Conservation (phyloP, 129 eudicot species). For the Pseudognaphalium luteoalbum region DNA sequence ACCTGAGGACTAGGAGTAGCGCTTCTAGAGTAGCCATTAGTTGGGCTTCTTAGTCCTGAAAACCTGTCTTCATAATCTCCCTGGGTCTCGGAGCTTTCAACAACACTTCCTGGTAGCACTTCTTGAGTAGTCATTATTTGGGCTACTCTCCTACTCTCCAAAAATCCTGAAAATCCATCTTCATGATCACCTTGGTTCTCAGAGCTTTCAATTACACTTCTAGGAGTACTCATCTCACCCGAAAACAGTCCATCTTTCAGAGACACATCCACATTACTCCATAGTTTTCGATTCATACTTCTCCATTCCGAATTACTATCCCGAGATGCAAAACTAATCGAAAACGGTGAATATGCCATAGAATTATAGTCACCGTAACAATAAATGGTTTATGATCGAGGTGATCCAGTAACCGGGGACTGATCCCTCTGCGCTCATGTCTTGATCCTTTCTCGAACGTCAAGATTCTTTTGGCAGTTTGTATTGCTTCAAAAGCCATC, state of each 20-base stretch:
- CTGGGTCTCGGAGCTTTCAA: too few relatives aligned
- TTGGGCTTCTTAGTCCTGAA: too few relatives aligned
- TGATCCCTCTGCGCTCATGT: constrained; percentile 37
- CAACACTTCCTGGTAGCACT: too few relatives aligned
- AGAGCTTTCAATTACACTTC: constrained; percentile 25
- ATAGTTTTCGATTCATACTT: constrained; percentile 22
- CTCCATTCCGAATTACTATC: constrained; percentile 11
- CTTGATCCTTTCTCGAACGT: constrained; percentile 43
- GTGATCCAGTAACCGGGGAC: constrained; percentile 56
- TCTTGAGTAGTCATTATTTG: too few relatives aligned
- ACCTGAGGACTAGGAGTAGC: too few relatives aligned
- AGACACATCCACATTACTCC: constrained; percentile 30
- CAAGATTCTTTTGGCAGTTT: constrained; percentile 66
- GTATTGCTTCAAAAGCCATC: constrained; percentile 82
- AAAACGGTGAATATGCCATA: constrained; percentile 8
- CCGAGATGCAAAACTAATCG: constrained; percentile 21
- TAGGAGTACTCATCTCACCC: constrained; percentile 28
- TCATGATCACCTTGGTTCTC: too few relatives aligned
- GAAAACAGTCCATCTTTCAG: constrained; percentile 24
- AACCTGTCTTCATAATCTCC: too few relatives aligned
- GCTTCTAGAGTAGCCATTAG: too few relatives aligned
- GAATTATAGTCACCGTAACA: constrained; percentile 48
- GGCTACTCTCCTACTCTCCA: too few relatives aligned
- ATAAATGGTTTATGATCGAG: constrained; percentile 67
- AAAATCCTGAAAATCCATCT: too few relatives aligned